phyloP scores from a whole-genome alignment of 768 basidiomycete species.

The Baorangia bicolor region DNA sequence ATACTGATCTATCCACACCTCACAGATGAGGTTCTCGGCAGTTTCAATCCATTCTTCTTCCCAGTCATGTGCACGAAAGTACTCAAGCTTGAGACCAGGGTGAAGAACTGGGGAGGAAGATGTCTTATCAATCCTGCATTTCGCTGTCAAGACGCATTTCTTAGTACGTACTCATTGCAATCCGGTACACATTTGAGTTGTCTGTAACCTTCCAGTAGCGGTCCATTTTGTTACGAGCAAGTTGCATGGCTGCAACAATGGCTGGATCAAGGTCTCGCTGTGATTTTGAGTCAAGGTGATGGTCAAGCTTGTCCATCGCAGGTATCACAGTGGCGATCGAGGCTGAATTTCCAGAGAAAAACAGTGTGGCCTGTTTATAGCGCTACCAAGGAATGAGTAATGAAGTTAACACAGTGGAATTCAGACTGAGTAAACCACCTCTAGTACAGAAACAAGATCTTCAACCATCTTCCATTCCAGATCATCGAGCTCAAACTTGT shows the following conservation, averaged over 20 bases:
- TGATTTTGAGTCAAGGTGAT: background rate
- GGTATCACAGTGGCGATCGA: background rate
- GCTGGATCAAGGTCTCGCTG: background rate
- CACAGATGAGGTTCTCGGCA: too few relatives aligned
- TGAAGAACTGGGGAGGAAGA: too few relatives aligned
- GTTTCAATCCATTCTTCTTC: background rate
- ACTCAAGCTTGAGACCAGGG: too few relatives aligned
- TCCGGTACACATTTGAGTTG: background rate
- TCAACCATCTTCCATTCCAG: background rate
- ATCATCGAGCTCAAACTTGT: background rate
- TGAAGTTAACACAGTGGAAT: too few relatives aligned
- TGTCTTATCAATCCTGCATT: too few relatives aligned
- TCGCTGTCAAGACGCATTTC: too few relatives aligned
- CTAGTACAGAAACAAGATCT: background rate
- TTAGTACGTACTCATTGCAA: background rate
- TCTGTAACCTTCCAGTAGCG: too few relatives aligned
- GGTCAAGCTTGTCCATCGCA: background rate
- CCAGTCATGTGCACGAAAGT: background rate
- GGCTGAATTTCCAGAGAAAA: too few relatives aligned
- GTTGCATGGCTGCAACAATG: background rate
- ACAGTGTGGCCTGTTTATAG: background rate
- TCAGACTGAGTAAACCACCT: too few relatives aligned
- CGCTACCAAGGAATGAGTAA: too few relatives aligned
- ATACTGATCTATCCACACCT: too few relatives aligned
- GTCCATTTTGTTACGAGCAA: constrained; percentile 1